These are phyloP conservation scores for Spraguea lophii DNA, from an alignment of 371 early-diverging fungal genomes.

Conservation along the genomic window DNA sequence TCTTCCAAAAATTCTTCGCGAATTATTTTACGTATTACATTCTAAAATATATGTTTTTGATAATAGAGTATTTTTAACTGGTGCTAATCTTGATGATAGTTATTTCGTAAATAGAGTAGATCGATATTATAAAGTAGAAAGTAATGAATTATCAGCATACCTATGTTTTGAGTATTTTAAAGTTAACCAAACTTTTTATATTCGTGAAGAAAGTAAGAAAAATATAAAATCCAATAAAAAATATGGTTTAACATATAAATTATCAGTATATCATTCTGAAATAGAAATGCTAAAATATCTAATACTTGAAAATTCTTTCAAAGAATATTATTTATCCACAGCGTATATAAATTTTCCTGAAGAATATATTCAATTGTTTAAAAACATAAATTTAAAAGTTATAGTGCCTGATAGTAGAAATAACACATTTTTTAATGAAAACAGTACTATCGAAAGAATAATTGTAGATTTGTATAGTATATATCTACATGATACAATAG, in stretches of 20 bases:
- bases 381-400: slow-evolving; percentile 1
- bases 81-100: slow-evolving; percentile 27
- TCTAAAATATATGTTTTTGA: slow-evolving; percentile 29
- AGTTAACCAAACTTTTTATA: no score
- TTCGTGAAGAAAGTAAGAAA: no score
- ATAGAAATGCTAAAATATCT: no score
- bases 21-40: slow-evolving; percentile 25
- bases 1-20: slow-evolving; percentile 9
- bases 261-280: no score
- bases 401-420: slow-evolving; percentile 8
- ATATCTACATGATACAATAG: no score
- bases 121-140: no score
- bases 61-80: slow-evolving; percentile 18
- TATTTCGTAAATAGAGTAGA: slow-evolving; percentile 32
- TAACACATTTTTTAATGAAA: slow-evolving; percentile 10
- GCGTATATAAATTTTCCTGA: slow-evolving; percentile 31
- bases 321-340: slow-evolving; percentile 15
- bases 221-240: no score
- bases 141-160: no score
- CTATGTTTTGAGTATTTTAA: no score
- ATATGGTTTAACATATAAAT: no score
- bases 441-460: no score
- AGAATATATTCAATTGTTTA: slow-evolving; percentile 13
- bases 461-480: no score
- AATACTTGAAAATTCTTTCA: slow-evolving; percentile 2